Evolutionary conservation across 495 filamentous ascomycete species (phyloP), one percentile per base, ranked within the genome.

Genomic region (Penicillium chermesinum): DNA sequence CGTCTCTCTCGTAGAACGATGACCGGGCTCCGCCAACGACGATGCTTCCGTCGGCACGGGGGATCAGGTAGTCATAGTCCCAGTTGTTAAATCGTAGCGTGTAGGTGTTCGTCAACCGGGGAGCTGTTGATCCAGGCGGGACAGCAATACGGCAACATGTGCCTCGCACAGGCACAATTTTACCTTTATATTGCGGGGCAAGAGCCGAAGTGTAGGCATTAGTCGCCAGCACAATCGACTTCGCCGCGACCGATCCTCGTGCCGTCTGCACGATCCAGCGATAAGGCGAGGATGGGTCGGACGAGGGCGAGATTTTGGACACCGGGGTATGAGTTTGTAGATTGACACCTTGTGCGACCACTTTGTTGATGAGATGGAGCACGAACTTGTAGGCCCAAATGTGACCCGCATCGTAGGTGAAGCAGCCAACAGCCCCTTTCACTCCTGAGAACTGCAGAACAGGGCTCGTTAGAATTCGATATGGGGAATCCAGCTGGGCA

Each of bases 311-410:
- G 53, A 54, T 61, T 38, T 48, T 51, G 2, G 73, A 77, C 7
- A 84, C 86, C 0, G 84, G 80, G 1, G 87, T 90, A 49, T 81
- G 75, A 3, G 87, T 91, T 56, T 95, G 89, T 2, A 95, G 72
- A 59, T 93, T 93, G 38, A 90, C 79, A 3, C 72, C 66, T 17
- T 58, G 51, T 0, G 59, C 61, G 0, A 93, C 62, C 0, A 82
- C 70, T 0, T 67, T 66, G 53, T 84, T 75, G 1, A 94, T 64
- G 1, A 90, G 70, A 49, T 77, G 79, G 7, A 82, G 65, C 7
- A 93, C 80, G 17, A 91, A 76, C 63, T 94, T 94, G 62, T 93
- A 94, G 0, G 89, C 89, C 88, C 87, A 94, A 4, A 82, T 59
- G 27, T 70, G 67, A 0, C 65, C 76, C 2, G 79, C 70, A 2